phyloP scores from a whole-genome alignment of 2,329 filamentous ascomycete genomes.

The Colletotrichum euphorbiae region DNA sequence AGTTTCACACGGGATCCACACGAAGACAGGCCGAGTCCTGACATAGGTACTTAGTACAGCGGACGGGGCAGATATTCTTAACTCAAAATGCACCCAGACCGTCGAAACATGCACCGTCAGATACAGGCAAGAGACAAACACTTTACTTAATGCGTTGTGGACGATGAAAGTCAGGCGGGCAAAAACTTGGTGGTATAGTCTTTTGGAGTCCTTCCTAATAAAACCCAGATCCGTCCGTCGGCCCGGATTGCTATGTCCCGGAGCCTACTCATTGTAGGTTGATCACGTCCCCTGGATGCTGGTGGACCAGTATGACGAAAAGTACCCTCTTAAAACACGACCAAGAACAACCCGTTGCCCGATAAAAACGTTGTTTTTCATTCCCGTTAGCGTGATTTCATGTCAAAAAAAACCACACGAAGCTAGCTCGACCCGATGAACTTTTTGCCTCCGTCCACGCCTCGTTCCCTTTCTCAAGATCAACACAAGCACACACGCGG shows the following conservation, averaged over 20 bases:
- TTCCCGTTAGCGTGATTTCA: conserved; percentile 37
- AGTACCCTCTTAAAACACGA: conserved; percentile 37
- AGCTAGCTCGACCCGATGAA: conserved; percentile 16
- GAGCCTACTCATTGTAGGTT: conserved; percentile 33
- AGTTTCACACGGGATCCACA: background rate
- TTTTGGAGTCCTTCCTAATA: conserved; percentile 40
- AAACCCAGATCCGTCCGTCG: conserved; percentile 36
- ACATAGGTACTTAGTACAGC: too few species aligned
- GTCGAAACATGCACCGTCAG: too few species aligned
- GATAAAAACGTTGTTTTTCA: conserved; percentile 40
- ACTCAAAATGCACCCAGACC: background rate
- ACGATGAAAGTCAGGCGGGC: conserved; percentile 24
- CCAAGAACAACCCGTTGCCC: conserved; percentile 40
- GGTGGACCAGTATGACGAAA: conserved; percentile 35
- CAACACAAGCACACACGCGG: background rate
- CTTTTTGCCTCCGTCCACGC: background rate
- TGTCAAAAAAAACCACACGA: conserved; percentile 3
- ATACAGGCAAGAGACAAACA: too few species aligned
- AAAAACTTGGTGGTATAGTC: conserved; percentile 41
- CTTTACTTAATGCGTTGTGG: too few species aligned
- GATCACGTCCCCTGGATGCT: conserved; percentile 32
- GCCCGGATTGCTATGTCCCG: conserved; percentile 27
- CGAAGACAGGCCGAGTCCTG: too few species aligned
- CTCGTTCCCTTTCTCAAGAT: background rate
- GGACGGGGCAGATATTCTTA: too few species aligned